Evolutionary conservation across 495 filamentous ascomycete genomes (phyloP).

Genomic region (Hyaloscypha hepaticicola): DNA sequence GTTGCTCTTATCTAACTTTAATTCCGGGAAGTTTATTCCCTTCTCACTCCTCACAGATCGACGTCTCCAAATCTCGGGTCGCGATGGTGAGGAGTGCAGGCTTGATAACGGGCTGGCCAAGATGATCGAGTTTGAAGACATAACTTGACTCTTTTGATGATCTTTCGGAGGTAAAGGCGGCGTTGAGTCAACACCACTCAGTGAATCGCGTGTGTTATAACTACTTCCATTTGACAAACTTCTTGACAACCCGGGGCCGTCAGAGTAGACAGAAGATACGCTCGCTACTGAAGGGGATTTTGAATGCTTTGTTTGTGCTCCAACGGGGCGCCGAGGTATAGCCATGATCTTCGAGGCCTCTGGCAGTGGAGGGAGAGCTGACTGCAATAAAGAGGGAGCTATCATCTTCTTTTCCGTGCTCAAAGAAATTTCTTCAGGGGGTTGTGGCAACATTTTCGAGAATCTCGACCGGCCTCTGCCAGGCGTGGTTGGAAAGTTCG

Average conservation of each 20-base stretch:
- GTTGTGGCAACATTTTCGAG: slow-evolving; percentile 26
- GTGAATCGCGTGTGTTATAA: slow-evolving; percentile 26
- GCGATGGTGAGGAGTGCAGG: slow-evolving; percentile 18
- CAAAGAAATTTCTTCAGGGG: background rate
- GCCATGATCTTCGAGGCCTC: slow-evolving; percentile 13
- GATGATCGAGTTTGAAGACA: slow-evolving; percentile 8
- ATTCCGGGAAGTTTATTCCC: slow-evolving; percentile 24
- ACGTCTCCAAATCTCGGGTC: slow-evolving; percentile 30
- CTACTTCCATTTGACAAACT: slow-evolving; percentile 28
- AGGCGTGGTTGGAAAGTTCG: slow-evolving; percentile 21
- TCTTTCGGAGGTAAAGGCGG: slow-evolving; percentile 26
- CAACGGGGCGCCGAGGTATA: slow-evolving; percentile 30
- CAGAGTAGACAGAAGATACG: slow-evolving; percentile 27
- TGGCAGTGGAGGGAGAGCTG: slow-evolving; percentile 27
- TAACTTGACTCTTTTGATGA: slow-evolving; percentile 6
- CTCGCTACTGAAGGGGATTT: slow-evolving; percentile 16
- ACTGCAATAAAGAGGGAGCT: slow-evolving; percentile 7
- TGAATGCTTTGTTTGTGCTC: background rate
- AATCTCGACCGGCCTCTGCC: slow-evolving; percentile 28
- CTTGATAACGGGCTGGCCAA: slow-evolving; percentile 17
- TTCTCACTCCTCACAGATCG: slow-evolving; percentile 29
- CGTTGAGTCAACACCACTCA: slow-evolving; percentile 28
- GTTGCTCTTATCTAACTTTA: slow-evolving; percentile 32
- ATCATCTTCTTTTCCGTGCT: background rate
- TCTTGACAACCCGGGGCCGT: slow-evolving; percentile 22